Percentiles rank a stretch among this genome's conserved stretches.
These are phyloP conservation scores for Ascochyta koolunga DNA, from an alignment of 2,329 filamentous ascomycete species.

Conservation along the genomic window DNA sequence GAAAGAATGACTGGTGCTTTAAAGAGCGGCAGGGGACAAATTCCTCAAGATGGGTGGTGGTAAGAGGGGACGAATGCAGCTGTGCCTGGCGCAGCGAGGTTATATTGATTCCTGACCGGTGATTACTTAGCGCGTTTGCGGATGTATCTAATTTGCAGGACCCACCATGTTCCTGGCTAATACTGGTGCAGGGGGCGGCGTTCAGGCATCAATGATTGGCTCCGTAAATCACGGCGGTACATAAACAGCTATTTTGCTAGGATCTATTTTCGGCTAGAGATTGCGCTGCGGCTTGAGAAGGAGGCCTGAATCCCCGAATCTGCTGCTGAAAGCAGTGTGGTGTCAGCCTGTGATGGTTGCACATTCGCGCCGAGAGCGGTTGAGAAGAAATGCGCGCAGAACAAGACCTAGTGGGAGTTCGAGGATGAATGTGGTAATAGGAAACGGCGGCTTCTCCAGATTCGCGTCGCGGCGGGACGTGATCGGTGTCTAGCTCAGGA, in stretches of 20 bases:
- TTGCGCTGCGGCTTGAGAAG: slow-evolving; percentile 4
- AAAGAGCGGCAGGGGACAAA: slow-evolving; percentile 39
- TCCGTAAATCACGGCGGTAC: not conserved
- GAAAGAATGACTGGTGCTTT: slow-evolving; percentile 31
- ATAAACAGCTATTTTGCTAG: slow-evolving; percentile 1
- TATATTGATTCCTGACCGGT: slow-evolving; percentile 29
- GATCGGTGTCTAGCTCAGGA: slow-evolving; percentile 14
- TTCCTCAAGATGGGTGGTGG: slow-evolving; percentile 24
- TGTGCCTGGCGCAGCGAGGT: slow-evolving; percentile 14
- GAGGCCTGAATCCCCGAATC: slow-evolving; percentile 6
- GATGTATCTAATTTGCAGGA: slow-evolving; percentile 2
- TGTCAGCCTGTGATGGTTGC: slow-evolving; percentile 5
- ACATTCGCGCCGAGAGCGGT: slow-evolving; percentile 1
- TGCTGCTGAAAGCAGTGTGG: not conserved
- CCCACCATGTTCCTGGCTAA: not conserved
- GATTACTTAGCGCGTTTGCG: not conserved
- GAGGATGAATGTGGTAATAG: slow-evolving; percentile 6
- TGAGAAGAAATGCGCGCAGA: not conserved
- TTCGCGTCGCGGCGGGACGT: slow-evolving; percentile 14
- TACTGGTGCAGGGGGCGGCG: not conserved
- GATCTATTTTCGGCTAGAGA: not conserved
- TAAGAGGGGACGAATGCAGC: slow-evolving; percentile 6
- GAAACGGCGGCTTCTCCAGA: slow-evolving; percentile 16
- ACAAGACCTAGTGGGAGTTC: not conserved
- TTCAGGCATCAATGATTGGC: not conserved